phyloP scores from a whole-genome alignment of 108 stramenopile genomes.

The Conticribra guillardii region DNA sequence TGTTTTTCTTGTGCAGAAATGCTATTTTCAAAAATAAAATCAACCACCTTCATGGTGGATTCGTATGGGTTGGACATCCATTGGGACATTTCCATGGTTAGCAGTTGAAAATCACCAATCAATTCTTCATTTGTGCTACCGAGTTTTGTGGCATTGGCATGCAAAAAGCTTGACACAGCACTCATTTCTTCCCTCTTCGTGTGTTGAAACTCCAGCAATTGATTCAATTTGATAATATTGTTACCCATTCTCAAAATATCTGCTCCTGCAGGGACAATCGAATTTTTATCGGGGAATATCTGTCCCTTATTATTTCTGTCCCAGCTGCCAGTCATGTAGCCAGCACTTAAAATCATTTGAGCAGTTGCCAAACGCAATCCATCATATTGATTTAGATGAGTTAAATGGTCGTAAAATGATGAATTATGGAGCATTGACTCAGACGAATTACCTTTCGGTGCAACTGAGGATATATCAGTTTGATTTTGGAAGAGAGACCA shows the following conservation, averaged over 20 bases:
- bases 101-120: conserved; percentile 5
- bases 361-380: conserved; percentile 17
- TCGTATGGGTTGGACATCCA: conserved; percentile 16
- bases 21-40: conserved; percentile 19
- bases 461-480: neutral
- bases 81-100: conserved; percentile 15
- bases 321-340: neutral
- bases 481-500: conserved; percentile 7
- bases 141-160: too few species aligned
- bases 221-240: conserved; percentile 21
- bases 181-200: neutral
- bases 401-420: conserved; percentile 12
- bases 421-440: neutral
- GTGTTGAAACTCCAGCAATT: neutral
- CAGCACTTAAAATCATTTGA: conserved; percentile 6
- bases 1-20: conserved; percentile 11
- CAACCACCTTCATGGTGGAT: neutral
- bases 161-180: too few species aligned
- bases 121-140: neutral
- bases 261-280: neutral
- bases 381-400: neutral
- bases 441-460: neutral
- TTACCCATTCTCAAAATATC: conserved; percentile 32
- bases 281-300: neutral
- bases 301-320: neutral